Evolutionary conservation across 2,329 filamentous ascomycete species (phyloP).

Genomic region (Penicillium sp.): DNA sequence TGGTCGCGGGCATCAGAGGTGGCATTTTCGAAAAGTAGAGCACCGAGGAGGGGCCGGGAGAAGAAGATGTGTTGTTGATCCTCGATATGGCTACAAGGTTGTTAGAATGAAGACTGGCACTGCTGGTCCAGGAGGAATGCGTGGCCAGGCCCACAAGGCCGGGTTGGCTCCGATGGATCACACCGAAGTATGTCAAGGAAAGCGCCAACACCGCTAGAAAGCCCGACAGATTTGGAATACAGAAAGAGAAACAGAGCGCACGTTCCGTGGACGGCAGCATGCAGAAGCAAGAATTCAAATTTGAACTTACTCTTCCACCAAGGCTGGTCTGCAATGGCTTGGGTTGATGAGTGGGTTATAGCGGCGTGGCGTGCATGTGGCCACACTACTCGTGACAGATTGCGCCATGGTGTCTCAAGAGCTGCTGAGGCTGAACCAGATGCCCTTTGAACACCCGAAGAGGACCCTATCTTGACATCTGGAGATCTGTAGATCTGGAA

Average conservation of each 20-base stretch:
- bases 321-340: conserved; percentile 52
- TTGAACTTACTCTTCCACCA: conserved; percentile 50
- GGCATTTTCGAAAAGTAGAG: conserved; percentile 67
- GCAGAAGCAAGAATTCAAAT: neutral
- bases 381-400: neutral
- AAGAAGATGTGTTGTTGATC: conserved; percentile 50
- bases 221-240: neutral
- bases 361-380: conserved; percentile 20
- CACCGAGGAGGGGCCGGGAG: conserved; percentile 57
- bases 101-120: neutral
- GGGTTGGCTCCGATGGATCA: neutral
- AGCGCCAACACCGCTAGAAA: neutral
- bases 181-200: neutral
- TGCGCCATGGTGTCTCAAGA: neutral
- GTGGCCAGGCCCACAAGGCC: neutral
- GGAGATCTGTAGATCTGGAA: neutral
- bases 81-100: conserved; percentile 30
- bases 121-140: neutral
- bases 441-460: neutral
- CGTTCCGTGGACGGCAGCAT: neutral
- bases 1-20: conserved; percentile 68
- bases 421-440: neutral
- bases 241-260: too few relatives aligned
- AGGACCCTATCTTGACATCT: neutral
- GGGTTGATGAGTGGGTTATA: conserved; percentile 58